Evolutionary conservation across 1,284 basidiomycete genomes (phyloP), one percentile per base, ranked within the genome.

Genomic region (Schizophyllum amplum): DNA sequence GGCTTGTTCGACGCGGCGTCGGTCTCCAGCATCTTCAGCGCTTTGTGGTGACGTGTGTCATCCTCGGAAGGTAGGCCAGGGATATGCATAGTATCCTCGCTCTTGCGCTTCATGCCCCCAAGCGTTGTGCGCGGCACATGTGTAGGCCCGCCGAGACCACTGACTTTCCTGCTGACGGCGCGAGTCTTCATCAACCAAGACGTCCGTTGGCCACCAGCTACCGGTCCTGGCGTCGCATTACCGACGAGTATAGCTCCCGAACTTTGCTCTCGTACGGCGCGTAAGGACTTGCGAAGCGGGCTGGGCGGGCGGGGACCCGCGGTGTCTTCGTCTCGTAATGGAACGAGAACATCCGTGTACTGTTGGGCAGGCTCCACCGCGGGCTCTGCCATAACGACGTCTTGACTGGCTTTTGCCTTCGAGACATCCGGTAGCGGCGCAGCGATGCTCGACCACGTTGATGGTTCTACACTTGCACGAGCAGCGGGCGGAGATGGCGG

Each of bases 171-270:
- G 33, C 17, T 42, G 33, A 42, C 33, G 66, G 90, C 87, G 48
- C 87, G 77, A 13, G 84, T 86, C 63, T 87, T 88, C 66, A 80
- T 81, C 56, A 91, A 67, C 88, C 89, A 90, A 0, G 88, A 91
- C 13, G 86, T 84, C 24, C 88, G 80, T 63, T 87, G 87, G 4
- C 79, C 80, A 11, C 71, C 74, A 20, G 69, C 60, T 6, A 72
- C 72, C 50, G 72, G 70, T 5, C 80, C 76, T 53, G 76, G 77
- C 1, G 78, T 75, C 24, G 68, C 67, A 50, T 68, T 67, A n/a
- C 68, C 71, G 5, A 71, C 59, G 56, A 68, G 61, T 22, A 62
- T 62, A 24, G 62, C 52, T 33, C 73, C 70, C 7, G 69, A 58
- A 1, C 76, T 74, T 24, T 74, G 68, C 47, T 86, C 85, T 25